A percentile compares a stretch with the other conserved stretches of the same genome.
Evolutionary conservation across 2,329 filamentous ascomycete species (phyloP).

Genomic region (Botrytis elliptica): DNA sequence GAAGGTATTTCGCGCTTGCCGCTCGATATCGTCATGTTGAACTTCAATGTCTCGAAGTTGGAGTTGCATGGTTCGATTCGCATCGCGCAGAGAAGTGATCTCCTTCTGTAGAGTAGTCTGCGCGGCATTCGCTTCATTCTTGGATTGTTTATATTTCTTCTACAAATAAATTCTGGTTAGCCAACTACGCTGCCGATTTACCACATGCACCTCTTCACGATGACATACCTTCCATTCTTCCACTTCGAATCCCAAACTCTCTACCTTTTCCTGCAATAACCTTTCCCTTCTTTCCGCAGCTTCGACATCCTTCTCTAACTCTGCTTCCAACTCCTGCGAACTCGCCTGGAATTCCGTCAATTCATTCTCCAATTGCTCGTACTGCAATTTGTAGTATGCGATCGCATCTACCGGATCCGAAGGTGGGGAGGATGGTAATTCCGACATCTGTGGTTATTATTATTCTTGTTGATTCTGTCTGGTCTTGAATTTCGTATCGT

Average conservation of each 20-base stretch:
- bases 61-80: constrained; percentile 77
- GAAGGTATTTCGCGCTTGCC: constrained; percentile 91
- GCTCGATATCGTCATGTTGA: constrained; percentile 96
- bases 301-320: constrained; percentile 94
- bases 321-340: constrained; percentile 88
- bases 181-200: constrained; percentile 18
- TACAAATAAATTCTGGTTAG: constrained; percentile 42
- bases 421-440: constrained; percentile 62
- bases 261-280: constrained; percentile 80
- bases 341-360: constrained; percentile 91
- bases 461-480: constrained; percentile 23
- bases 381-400: constrained; percentile 93
- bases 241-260: constrained; percentile 80
- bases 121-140: constrained; percentile 78
- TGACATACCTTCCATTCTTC: constrained; percentile 92
- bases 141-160: constrained; percentile 96
- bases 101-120: constrained; percentile 92
- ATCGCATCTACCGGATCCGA: constrained; percentile 71
- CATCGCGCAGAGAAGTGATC: constrained; percentile 84
- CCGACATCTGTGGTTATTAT: constrained; percentile 39
- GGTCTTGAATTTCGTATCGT: constrained; percentile 6
- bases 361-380: constrained; percentile 87
- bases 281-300: constrained; percentile 92
- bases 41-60: constrained; percentile 93
- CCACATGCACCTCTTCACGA: constrained; percentile 15